Evolutionary conservation across 192 early-diverging fungal species (phyloP).

Genomic region (Ambispora gerdemannii): DNA sequence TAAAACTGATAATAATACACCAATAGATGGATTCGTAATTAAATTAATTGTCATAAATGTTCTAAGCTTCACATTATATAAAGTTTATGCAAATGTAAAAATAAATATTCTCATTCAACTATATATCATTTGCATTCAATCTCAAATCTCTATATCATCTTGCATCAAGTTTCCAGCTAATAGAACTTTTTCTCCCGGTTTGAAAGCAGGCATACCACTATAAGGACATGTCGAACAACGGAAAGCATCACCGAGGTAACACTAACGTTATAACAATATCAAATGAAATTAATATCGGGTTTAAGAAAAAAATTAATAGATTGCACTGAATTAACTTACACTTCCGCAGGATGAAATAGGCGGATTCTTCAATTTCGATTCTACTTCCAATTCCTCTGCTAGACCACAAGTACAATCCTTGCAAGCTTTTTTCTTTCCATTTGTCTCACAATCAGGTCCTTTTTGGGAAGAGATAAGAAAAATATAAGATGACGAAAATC

Average conservation of each 20-base stretch:
- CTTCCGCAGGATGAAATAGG: slow-evolving; percentile 54
- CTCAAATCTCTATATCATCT: slow-evolving; percentile 60
- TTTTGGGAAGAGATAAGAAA: slow-evolving; percentile 22
- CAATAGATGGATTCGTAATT: too few species aligned
- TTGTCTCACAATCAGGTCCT: slow-evolving; percentile 64
- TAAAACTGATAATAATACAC: too few species aligned
- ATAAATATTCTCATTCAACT: too few species aligned
- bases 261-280: slow-evolving; percentile 51
- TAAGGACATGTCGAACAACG: slow-evolving; percentile 95
- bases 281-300: slow-evolving; percentile 26
- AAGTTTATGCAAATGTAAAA: too few species aligned
- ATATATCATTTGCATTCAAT: too few species aligned
- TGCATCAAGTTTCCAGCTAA: slow-evolving; percentile 75
- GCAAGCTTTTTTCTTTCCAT: slow-evolving; percentile 85
- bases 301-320: neutral
- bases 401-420: slow-evolving; percentile 96
- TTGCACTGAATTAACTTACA: slow-evolving; percentile 2
- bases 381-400: slow-evolving; percentile 68
- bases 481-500: slow-evolving; percentile 11
- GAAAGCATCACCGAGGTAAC: slow-evolving; percentile 96
- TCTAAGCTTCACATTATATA: too few species aligned
- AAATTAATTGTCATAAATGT: too few species aligned
- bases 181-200: slow-evolving; percentile 89
- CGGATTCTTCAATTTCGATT: slow-evolving; percentile 44
- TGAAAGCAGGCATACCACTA: slow-evolving; percentile 94